phyloP scores from a whole-genome alignment of 805 yeast genomes.

The Candida krabiensis region DNA sequence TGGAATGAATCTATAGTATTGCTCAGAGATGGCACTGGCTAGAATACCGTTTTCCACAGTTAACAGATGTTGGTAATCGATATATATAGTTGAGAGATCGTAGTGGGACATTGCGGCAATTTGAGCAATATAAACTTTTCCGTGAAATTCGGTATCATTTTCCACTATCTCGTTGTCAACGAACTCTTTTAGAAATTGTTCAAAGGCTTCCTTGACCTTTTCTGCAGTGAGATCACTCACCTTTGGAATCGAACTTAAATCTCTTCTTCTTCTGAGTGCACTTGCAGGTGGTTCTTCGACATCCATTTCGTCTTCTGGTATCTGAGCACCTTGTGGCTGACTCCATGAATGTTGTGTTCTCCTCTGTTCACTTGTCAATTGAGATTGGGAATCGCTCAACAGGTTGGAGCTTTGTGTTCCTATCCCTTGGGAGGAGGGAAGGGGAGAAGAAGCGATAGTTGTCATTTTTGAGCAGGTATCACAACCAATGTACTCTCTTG shows the following conservation, averaged over 20 bases:
- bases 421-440: slow-evolving; percentile 27
- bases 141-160: slow-evolving; percentile 43
- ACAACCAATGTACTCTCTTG: no score
- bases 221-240: slow-evolving; percentile 92
- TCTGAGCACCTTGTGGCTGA: slow-evolving; percentile 11
- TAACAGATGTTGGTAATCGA: slow-evolving; percentile 79
- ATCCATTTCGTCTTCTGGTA: slow-evolving; percentile 24
- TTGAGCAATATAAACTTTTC: slow-evolving; percentile 72
- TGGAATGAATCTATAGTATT: slow-evolving; percentile 90
- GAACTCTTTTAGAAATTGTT: slow-evolving; percentile 73
- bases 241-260: slow-evolving; percentile 71
- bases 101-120: slow-evolving; percentile 75
- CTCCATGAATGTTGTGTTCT: slow-evolving; percentile 10
- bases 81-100: slow-evolving; percentile 75
- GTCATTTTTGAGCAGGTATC: slow-evolving; percentile 16
- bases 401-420: slow-evolving; percentile 26
- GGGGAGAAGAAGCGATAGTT: slow-evolving; percentile 31
- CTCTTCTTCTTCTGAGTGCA: slow-evolving; percentile 48
- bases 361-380: slow-evolving; percentile 16
- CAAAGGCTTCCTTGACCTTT: slow-evolving; percentile 88
- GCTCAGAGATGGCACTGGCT: slow-evolving; percentile 86
- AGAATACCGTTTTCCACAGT: slow-evolving; percentile 81
- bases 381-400: slow-evolving; percentile 29
- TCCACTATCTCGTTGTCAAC: slow-evolving; percentile 38
- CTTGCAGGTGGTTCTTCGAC: slow-evolving; percentile 29